Conservation (phyloP, 352 stramenopile species). For the Hyaloperonospora brassicae region DNA sequence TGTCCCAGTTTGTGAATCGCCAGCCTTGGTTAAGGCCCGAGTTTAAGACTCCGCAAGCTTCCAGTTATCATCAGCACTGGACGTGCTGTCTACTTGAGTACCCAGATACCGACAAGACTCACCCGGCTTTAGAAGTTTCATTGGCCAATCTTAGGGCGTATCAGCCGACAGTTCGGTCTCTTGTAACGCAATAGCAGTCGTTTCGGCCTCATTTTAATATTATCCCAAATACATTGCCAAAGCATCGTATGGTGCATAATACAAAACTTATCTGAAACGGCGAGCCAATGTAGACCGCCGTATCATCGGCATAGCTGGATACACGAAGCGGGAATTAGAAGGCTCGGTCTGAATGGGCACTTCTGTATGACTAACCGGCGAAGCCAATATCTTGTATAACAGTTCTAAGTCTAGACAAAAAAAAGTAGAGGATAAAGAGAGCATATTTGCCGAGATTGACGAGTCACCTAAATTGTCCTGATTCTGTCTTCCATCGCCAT, state of each 20-base stretch:
- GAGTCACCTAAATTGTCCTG: background rate
- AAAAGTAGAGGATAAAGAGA: slow-evolving; percentile 1
- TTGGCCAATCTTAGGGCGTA: too few relatives aligned
- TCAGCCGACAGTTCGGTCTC: too few relatives aligned
- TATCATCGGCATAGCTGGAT: background rate
- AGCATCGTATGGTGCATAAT: background rate
- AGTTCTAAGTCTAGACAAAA: background rate
- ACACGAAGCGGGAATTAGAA: background rate
- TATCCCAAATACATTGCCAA: background rate
- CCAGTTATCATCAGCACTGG: too few relatives aligned
- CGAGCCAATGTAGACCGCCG: background rate
- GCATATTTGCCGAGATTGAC: background rate
- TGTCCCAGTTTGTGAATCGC: too few relatives aligned
- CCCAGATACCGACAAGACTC: too few relatives aligned
- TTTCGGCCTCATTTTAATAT: background rate
- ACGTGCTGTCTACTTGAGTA: too few relatives aligned
- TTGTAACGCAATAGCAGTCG: background rate
- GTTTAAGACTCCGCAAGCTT: background rate
- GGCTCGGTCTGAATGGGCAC: background rate
- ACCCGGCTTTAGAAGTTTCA: too few relatives aligned
- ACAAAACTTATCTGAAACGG: background rate
- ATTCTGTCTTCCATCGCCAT: background rate
- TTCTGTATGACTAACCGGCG: background rate
- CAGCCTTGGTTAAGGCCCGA: too few relatives aligned
- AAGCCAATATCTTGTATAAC: background rate